phyloP scores from a whole-genome alignment of 441 rosid species.

The Populus trichocarpa region DNA sequence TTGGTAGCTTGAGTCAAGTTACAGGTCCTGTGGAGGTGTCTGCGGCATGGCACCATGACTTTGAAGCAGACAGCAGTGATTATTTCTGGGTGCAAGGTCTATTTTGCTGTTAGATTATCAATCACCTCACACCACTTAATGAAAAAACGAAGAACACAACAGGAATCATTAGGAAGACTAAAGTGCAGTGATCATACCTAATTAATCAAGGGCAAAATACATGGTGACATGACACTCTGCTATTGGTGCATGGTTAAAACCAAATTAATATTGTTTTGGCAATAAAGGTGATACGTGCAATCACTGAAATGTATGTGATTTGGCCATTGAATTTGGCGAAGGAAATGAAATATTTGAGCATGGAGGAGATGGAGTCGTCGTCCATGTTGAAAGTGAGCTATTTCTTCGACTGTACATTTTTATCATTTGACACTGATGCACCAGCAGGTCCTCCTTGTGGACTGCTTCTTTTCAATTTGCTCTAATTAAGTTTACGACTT shows the following conservation, averaged over 20 bases:
- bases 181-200: slow-evolving; percentile 14
- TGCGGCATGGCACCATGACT: background rate
- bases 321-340: background rate
- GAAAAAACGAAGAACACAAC: background rate
- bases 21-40: background rate
- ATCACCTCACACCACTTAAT: slow-evolving; percentile 6
- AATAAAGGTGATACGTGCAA: slow-evolving; percentile 3
- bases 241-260: background rate
- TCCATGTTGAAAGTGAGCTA: background rate
- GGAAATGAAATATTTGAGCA: background rate
- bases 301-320: slow-evolving; percentile 3
- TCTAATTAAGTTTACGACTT: background rate
- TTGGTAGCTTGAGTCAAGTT: background rate
- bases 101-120: slow-evolving; percentile 19
- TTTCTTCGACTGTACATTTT: slow-evolving; percentile 8
- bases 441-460: background rate
- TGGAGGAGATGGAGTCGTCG: background rate
- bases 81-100: slow-evolving; percentile 17
- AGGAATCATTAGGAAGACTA: slow-evolving; percentile 16
- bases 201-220: background rate
- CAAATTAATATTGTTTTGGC: too few species aligned
- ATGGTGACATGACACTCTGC: background rate
- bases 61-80: background rate
- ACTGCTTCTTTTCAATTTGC: background rate
- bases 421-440: slow-evolving; percentile 21